These are phyloP conservation scores for Endoconidiophora laricicola DNA, from an alignment of 2,329 filamentous ascomycete genomes.

Conservation along the genomic window DNA sequence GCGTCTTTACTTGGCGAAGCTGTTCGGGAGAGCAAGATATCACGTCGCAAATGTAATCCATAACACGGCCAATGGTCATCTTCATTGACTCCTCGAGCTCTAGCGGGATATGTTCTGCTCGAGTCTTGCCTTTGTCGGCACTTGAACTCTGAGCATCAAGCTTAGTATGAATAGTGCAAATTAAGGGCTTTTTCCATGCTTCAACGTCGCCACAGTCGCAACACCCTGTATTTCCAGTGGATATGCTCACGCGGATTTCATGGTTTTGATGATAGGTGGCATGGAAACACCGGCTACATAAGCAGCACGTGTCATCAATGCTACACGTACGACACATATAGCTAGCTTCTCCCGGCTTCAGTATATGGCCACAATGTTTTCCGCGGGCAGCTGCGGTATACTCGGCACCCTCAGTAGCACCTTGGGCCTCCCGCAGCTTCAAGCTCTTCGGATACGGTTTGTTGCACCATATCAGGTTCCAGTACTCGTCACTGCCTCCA, in stretches of 20 bases:
- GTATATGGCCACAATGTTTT: slow-evolving; percentile 92
- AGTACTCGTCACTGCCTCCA: slow-evolving; percentile 53
- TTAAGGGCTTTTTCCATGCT: slow-evolving; percentile 75
- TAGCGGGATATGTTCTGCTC: slow-evolving; percentile 39
- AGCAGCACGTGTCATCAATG: slow-evolving; percentile 83
- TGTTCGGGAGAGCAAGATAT: slow-evolving; percentile 97
- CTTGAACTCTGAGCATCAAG: slow-evolving; percentile 19
- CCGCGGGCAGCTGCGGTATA: slow-evolving; percentile 85
- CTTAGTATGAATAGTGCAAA: slow-evolving; percentile 84
- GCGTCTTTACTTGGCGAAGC: slow-evolving; percentile 68
- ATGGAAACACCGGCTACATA: slow-evolving; percentile 90
- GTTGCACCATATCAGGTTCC: slow-evolving; percentile 67
- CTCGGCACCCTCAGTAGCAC: slow-evolving; percentile 82
- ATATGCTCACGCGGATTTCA: slow-evolving; percentile 76
- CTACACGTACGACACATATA: slow-evolving; percentile 92
- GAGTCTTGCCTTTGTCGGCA: neutral
- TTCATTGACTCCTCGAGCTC: slow-evolving; percentile 64
- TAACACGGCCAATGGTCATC: slow-evolving; percentile 67
- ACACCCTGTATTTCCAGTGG: slow-evolving; percentile 82
- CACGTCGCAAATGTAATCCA: slow-evolving; percentile 95
- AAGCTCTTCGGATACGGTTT: slow-evolving; percentile 41
- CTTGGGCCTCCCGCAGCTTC: slow-evolving; percentile 75
- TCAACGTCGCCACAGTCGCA: slow-evolving; percentile 95
- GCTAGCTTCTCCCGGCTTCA: slow-evolving; percentile 82
- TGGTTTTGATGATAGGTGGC: slow-evolving; percentile 89